A percentile compares a stretch with the other conserved stretches of the same genome.
Evolutionary conservation across 768 basidiomycete species (phyloP).

Genomic region (Paxillus ammoniavirescens): DNA sequence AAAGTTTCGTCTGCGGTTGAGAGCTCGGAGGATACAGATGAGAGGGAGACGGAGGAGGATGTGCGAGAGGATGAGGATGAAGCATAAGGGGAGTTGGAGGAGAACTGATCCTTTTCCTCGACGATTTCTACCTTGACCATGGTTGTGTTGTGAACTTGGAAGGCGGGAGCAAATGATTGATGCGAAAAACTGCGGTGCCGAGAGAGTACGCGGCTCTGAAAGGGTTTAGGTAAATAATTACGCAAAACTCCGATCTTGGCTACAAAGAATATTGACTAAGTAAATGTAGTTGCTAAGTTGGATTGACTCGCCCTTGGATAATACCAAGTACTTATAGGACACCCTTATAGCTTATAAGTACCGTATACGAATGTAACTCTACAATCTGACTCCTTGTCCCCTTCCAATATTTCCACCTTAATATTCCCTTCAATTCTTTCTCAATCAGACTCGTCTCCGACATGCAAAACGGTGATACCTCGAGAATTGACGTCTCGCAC

Average conservation of each 20-base stretch:
- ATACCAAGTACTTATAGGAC: background rate
- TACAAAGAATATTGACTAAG: background rate
- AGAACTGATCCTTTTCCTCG: constrained; percentile 69
- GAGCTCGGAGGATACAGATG: constrained; percentile 71
- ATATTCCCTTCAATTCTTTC: constrained; percentile 24
- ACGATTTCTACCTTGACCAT: constrained; percentile 96
- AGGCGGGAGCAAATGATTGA: constrained; percentile 17
- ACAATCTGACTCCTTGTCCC: constrained; percentile 9
- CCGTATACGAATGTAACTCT: background rate
- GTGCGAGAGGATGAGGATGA: constrained; percentile 75
- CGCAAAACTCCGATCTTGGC: constrained; percentile 26
- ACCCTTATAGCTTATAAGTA: constrained; percentile 9
- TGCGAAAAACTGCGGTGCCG: constrained; percentile 29
- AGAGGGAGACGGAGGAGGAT: constrained; percentile 67
- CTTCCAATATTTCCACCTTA: constrained; percentile 18
- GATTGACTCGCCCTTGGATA: background rate
- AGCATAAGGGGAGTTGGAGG: constrained; percentile 62
- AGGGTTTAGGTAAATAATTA: background rate
- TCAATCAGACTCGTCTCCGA: constrained; percentile 10
- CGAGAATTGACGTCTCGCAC: constrained; percentile 11
- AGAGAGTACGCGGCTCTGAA: constrained; percentile 2
- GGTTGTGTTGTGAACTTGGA: constrained; percentile 23
- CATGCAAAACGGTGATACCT: constrained; percentile 30
- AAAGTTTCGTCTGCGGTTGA: constrained; percentile 77
- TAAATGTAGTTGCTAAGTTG: no score